Base-by-base conservation (phyloP, 2,329 filamentous ascomycete species). In the Achaetomium macrosporum region DNA sequence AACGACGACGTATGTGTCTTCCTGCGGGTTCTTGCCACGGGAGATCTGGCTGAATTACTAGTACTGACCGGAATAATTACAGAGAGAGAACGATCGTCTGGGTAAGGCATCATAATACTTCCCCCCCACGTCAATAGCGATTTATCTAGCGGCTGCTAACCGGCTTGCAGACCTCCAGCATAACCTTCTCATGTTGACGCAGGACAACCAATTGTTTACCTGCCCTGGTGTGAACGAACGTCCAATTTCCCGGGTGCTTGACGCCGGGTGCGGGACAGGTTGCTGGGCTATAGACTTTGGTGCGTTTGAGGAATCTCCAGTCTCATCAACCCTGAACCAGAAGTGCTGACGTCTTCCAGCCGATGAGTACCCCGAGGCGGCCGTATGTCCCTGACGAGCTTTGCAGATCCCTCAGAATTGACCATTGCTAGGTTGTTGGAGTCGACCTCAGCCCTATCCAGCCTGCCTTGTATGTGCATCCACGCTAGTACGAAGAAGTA, bases 281-380 rank as follows among this genome's bases (percentile, higher is more conserved):
- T 59, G 60, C 43, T 80, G 76, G 76, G 74, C 76, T 2, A 69
- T 76, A n/a, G 72, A 76, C 39, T 74, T 76, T 57, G 74, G 72
- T 62, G 61, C 64, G 59, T 51, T 25, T 25, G 25, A 25, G 25
- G 4, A 25, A 25, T 7, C 25, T 25, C 25, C 25, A 25, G 25
- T 25, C 25, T 25, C 25, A 25, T 11, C 39, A 42, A 25, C 36
- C 12, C 15, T 8, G 6, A 29, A 3, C 6, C 11, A n/a, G 11
- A n/a, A 2, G 6, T 45, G n/a, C 35, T 40, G 42, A 33, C 37
- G 3, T 5, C 29, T 19, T 19, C 33, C 30, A 59, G 57, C 57
- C 25, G 54, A 59, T n/a, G 54, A 57, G n/a, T 19, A 57, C 25
- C 54, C 57, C 19, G 48, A 56, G 1, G 19, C 29, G 17, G 59